Evolutionary conservation across 495 filamentous ascomycete genomes (phyloP).

Genomic region (Talaromyces adpressus): DNA sequence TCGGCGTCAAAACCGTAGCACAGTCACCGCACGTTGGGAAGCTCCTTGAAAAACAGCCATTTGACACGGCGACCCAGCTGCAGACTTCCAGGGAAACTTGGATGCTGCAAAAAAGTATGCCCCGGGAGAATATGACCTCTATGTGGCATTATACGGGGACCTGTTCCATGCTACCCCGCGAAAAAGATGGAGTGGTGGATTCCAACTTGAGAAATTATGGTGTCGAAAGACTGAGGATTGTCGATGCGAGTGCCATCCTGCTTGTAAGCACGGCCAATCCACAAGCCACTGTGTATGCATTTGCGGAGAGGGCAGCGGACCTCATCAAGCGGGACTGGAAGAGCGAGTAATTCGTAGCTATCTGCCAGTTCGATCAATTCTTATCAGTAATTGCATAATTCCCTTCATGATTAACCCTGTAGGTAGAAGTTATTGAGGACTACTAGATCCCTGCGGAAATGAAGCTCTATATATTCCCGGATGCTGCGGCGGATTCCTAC

Average conservation of each 20-base stretch:
- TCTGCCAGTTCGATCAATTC: too few relatives aligned
- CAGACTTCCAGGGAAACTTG: too few relatives aligned
- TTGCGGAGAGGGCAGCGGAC: constrained; percentile 34
- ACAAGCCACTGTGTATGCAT: constrained; percentile 29
- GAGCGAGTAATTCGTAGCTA: background rate
- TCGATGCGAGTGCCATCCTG: constrained; percentile 33
- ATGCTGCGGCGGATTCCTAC: background rate
- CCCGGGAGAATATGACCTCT: background rate
- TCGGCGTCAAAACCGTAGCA: background rate
- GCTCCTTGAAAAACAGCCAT: too few relatives aligned
- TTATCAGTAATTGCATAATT: too few relatives aligned
- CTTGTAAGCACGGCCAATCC: constrained; percentile 23
- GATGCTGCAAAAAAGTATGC: too few relatives aligned
- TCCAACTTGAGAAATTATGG: constrained; percentile 25
- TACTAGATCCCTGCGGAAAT: background rate
- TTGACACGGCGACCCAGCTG: too few relatives aligned
- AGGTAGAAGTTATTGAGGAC: too few relatives aligned
- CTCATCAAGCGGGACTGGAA: constrained; percentile 32
- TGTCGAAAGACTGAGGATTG: constrained; percentile 27
- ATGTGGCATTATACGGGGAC: constrained; percentile 34
- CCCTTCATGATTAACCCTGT: too few relatives aligned
- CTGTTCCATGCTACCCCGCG: constrained; percentile 45
- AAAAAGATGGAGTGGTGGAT: constrained; percentile 44
- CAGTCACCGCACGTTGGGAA: too few relatives aligned
- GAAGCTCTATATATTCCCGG: background rate